Evolutionary conservation across 768 basidiomycete species (phyloP), one percentile per base, ranked within the genome.

Genomic region (Hypsizygus marmoreus): DNA sequence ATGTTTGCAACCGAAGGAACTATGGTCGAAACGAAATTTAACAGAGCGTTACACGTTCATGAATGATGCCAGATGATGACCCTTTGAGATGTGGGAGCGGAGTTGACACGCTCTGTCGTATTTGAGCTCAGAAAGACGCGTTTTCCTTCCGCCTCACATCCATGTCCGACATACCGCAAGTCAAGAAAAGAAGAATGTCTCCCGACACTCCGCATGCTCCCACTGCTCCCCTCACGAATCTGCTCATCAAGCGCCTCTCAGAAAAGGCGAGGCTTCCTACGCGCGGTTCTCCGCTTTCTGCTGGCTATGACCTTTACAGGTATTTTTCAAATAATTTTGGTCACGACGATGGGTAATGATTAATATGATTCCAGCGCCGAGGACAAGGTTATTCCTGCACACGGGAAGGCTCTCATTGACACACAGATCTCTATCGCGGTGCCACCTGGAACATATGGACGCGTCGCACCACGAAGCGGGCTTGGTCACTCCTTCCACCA

Each of bases 241-340:
- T 97, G 14, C 80, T 92, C 43, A 80, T 99, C 61, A 97, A 97
- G 62, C 80, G 83, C 25, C 82, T 88, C 28, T 92, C 90, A 2
- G 80, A 82, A 13, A 88, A 84, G 58, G 97, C 91, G 19, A 86
- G 64, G 51, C 62, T 92, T 16, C 97, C 97, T 2, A 93, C 89
- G 8, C 80, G 92, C 39, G 95, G 97, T 1, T 92, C 89, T 2
- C 67, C 82, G 2, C 72, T 93, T 38, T 81, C 95, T 2, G 97
- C 97, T 1, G 97, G 97, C 4, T 97, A 98, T 61, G 97, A 99
- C 66, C 74, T 99, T 28, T 95, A 93, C 70, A 88, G 88, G 94
- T 91, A 62, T n/a, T 48, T 33, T 23, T 10, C 14, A 16, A 20
- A 23, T 14, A 11, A 17, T 40, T 30, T 20, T 9, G 26, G 9